Evolutionary conservation across 768 basidiomycete genomes (phyloP).

Genomic region (Russula emetica): DNA sequence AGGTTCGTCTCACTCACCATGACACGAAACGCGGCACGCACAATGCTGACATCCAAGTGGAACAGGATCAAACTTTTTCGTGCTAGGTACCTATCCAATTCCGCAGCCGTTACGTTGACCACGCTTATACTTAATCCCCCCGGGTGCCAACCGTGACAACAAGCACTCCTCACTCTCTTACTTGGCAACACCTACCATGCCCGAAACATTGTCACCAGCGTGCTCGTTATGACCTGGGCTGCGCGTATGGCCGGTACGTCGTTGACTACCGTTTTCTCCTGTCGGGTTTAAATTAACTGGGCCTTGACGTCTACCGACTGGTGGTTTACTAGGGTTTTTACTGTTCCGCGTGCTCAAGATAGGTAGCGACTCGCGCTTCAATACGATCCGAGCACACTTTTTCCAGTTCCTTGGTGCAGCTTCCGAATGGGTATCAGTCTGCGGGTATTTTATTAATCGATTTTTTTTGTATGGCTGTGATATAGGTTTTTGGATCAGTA

Average conservation of each 20-base stretch:
- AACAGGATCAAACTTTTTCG: slow-evolving; percentile 52
- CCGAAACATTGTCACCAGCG: slow-evolving; percentile 52
- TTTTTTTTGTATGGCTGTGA: neutral
- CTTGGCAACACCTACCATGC: slow-evolving; percentile 58
- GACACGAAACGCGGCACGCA: neutral
- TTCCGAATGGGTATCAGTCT: neutral
- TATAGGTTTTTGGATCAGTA: slow-evolving; percentile 12
- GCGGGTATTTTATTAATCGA: neutral
- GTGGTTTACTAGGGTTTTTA: slow-evolving; percentile 46
- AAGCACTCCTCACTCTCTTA: slow-evolving; percentile 58
- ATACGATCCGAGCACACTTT: slow-evolving; percentile 61
- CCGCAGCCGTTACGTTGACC: no score
- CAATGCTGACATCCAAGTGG: neutral
- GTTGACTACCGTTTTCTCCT: neutral
- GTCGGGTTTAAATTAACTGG: neutral
- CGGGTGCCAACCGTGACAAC: no score
- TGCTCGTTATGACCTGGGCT: slow-evolving; percentile 68
- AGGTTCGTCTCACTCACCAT: neutral
- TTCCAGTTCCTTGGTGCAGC: slow-evolving; percentile 51
- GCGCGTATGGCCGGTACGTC: slow-evolving; percentile 47
- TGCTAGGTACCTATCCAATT: slow-evolving; percentile 41
- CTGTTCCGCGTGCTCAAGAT: slow-evolving; percentile 66
- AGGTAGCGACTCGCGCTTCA: slow-evolving; percentile 62
- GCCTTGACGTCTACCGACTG: no score
- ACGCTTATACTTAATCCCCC: no score